Conservation (phyloP, 495 filamentous ascomycete genomes). For the Talaromyces trachyspermus region DNA sequence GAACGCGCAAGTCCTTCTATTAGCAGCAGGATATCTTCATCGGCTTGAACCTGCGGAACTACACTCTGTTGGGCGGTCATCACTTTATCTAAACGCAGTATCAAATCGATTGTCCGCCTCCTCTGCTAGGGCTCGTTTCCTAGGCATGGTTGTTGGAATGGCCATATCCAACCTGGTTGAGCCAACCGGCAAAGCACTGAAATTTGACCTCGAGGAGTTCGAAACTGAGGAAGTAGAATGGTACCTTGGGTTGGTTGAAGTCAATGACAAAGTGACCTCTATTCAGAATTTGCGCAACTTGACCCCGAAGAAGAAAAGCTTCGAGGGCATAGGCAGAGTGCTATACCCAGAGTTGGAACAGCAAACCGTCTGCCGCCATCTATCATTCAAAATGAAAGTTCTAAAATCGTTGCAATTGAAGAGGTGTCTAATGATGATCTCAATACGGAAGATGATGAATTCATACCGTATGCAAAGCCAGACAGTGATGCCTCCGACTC, state of each 20-base stretch:
- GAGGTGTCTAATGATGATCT: slow-evolving; percentile 54
- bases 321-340: not conserved
- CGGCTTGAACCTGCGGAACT: slow-evolving; percentile 53
- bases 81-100: slow-evolving; percentile 64
- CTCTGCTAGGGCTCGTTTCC: slow-evolving; percentile 65
- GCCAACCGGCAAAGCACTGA: slow-evolving; percentile 60
- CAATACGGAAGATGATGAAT: slow-evolving; percentile 59
- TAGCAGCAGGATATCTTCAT: slow-evolving; percentile 69
- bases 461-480: slow-evolving; percentile 79
- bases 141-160: slow-evolving; percentile 87
- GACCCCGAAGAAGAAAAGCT: slow-evolving; percentile 5
- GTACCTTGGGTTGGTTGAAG: slow-evolving; percentile 60
- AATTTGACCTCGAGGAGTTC: slow-evolving; percentile 79
- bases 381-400: slow-evolving; percentile 18
- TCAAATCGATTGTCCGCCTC: slow-evolving; percentile 81
- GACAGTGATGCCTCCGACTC: slow-evolving; percentile 89
- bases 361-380: not conserved
- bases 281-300: slow-evolving; percentile 41
- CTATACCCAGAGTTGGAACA: not conserved
- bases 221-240: slow-evolving; percentile 62
- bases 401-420: slow-evolving; percentile 57
- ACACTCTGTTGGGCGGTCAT: slow-evolving; percentile 57
- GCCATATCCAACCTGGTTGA: slow-evolving; percentile 76
- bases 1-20: slow-evolving; percentile 70
- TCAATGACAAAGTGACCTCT: slow-evolving; percentile 58